These are phyloP conservation scores for Vaccinium darrowii DNA, from an alignment of 148 eudicot species.

Conservation along the genomic window DNA sequence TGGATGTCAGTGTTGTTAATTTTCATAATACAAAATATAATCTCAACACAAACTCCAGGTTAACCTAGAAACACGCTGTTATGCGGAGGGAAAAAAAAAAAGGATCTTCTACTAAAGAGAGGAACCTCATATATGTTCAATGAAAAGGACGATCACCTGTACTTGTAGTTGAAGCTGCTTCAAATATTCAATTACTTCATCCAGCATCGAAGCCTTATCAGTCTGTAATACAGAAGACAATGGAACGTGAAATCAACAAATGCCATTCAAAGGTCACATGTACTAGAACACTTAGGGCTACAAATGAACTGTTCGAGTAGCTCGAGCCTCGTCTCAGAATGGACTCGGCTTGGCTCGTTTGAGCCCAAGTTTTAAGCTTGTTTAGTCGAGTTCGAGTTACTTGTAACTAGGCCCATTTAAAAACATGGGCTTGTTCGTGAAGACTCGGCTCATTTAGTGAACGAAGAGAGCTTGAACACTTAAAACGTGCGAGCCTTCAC, in stretches of 20 bases:
- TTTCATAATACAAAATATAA: background rate
- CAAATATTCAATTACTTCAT: conserved; percentile 87
- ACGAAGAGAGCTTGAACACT: no score
- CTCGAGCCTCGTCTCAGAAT: no score
- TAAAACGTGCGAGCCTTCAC: no score
- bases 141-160: conserved; percentile 43
- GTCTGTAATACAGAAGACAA: conserved; percentile 45
- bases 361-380: no score
- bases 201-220: conserved; percentile 93
- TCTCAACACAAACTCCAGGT: background rate
- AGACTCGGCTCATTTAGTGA: no score
- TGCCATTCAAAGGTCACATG: background rate
- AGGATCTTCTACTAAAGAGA: background rate
- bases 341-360: no score
- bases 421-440: no score
- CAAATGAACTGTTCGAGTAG: no score
- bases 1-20: background rate
- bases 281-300: no score
- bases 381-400: no score
- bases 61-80: background rate
- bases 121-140: background rate
- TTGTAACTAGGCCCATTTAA: no score
- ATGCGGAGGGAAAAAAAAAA: background rate
- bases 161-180: conserved; percentile 88
- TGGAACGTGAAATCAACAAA: background rate